Evolutionary conservation across 2,329 filamentous ascomycete species (phyloP), one percentile per base, ranked within the genome.

Genomic region (Stachybotrys elegans): DNA sequence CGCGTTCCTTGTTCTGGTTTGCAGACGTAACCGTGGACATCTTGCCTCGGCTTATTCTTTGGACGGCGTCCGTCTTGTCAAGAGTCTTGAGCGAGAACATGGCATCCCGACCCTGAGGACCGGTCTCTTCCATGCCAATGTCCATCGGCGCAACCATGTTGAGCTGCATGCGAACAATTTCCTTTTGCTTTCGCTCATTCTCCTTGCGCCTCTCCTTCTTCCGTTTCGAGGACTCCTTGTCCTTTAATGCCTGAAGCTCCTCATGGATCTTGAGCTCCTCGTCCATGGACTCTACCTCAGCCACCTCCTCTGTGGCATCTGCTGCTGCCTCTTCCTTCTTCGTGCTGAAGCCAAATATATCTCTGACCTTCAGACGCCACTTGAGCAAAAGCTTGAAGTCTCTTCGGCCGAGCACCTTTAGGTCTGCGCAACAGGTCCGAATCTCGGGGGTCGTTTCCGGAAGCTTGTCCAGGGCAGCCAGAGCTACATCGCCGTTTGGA

Each of bases 121-220:
- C 88, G 20, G 79, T 70, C 65, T 93, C 89, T 60, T 95, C 93
- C 69, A 95, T 79, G 57, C 93, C 93, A 50, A 98, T 95, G 51
- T 98, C 93, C 75, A 89, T 93, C 7, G 93, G 93, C 1, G 90
- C 87, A 3, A 84, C 85, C 93, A 98, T 98, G 69, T 96, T 85
- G 72, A 98, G 82, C 66, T 98, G 93, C 85, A 98, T 86, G 25
- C 93, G 83, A n/a, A 95, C 76, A 48, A 97, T 89, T 52, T 97
- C 93, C 55, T 88, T 93, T 55, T 93, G 88, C 67, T 95, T 97
- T 64, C 83, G 83, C 65, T 98, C 93, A 52, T 98, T 98, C 48
- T 95, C 90, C 56, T 78, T 87, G 51, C 91, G 79, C 53, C 85
- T 81, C 57, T 95, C 87, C 55, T 89, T 85, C 69, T 90, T 94